A percentile compares a stretch with the other conserved stretches of the same genome.
These are phyloP conservation scores for Cryptococcus deneoformans DNA, from an alignment of 1,284 basidiomycete species.

Conservation along the genomic window DNA sequence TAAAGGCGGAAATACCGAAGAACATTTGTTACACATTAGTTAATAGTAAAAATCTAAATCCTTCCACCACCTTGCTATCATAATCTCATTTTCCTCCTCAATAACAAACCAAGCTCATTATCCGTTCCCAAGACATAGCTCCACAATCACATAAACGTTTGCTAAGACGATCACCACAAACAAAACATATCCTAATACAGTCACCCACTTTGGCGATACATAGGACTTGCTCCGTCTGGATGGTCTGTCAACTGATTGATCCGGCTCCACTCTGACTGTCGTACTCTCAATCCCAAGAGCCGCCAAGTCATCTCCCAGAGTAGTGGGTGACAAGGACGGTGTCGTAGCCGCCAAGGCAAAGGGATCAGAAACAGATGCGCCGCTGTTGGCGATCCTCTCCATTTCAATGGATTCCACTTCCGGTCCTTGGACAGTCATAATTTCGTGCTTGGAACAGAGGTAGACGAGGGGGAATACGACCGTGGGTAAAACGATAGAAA, in stretches of 20 bases:
- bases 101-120: neutral
- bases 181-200: slow-evolving; percentile 58
- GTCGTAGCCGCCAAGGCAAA: neutral
- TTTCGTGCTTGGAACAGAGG: slow-evolving; percentile 63
- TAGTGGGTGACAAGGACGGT: neutral
- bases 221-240: slow-evolving; percentile 46
- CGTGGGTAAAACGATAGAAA: slow-evolving; percentile 86
- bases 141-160: slow-evolving; percentile 54
- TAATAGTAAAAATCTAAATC: neutral
- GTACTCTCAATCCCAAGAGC: neutral
- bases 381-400: neutral
- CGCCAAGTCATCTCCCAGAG: neutral
- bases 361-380: neutral
- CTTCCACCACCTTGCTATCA: neutral
- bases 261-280: neutral
- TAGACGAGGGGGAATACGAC: slow-evolving; percentile 75
- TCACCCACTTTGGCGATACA: slow-evolving; percentile 60
- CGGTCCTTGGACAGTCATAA: slow-evolving; percentile 63
- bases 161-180: slow-evolving; percentile 65
- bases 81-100: neutral
- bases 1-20: too few species aligned
- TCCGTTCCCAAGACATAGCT: slow-evolving; percentile 36
- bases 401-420: slow-evolving; percentile 7
- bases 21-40: too few species aligned
- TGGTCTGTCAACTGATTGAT: slow-evolving; percentile 5